A percentile compares a stretch with the other conserved stretches of the same genome.
phyloP scores from a whole-genome alignment of 2,329 filamentous ascomycete genomes.

The Tolypocladium ovalisporum region DNA sequence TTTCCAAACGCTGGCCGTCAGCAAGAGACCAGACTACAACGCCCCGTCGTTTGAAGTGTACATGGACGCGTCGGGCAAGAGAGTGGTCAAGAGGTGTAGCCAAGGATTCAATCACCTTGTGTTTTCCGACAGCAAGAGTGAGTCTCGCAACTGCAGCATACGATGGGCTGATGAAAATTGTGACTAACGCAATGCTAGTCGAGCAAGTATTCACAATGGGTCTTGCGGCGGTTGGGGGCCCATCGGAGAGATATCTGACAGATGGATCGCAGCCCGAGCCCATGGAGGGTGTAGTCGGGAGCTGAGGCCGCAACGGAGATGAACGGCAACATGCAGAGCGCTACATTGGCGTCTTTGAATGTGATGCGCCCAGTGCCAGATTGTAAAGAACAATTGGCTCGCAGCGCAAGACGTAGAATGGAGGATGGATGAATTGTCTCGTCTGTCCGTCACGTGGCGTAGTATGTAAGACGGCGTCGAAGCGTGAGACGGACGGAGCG shows the following conservation, averaged over 20 bases:
- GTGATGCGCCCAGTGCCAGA: not conserved
- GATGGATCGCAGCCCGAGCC: not conserved
- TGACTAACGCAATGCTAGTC: not conserved
- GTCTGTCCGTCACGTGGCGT: not conserved
- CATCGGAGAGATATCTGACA: not conserved
- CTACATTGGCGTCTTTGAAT: not conserved
- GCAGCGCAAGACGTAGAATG: not conserved
- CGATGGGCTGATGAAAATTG: not conserved
- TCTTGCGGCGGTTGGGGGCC: not conserved
- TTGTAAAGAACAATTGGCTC: not conserved
- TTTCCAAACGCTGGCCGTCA: not conserved
- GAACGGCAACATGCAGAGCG: not conserved
- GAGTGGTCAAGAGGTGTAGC: not conserved
- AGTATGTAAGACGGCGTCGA: not conserved
- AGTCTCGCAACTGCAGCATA: not conserved
- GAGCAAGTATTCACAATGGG: constrained; percentile 1
- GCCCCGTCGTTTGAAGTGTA: not conserved
- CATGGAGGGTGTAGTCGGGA: not conserved
- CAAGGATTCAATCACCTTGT: not conserved
- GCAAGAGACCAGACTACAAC: not conserved
- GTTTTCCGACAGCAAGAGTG: not conserved
- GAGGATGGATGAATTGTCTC: not conserved
- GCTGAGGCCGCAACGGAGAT: not conserved
- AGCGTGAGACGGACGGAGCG: not conserved
- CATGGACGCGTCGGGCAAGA: constrained; percentile 1